A percentile compares a stretch with the other conserved stretches of the same genome.
These are phyloP conservation scores for Bipolaris oryzae DNA, from an alignment of 2,329 filamentous ascomycete species.

Conservation along the genomic window DNA sequence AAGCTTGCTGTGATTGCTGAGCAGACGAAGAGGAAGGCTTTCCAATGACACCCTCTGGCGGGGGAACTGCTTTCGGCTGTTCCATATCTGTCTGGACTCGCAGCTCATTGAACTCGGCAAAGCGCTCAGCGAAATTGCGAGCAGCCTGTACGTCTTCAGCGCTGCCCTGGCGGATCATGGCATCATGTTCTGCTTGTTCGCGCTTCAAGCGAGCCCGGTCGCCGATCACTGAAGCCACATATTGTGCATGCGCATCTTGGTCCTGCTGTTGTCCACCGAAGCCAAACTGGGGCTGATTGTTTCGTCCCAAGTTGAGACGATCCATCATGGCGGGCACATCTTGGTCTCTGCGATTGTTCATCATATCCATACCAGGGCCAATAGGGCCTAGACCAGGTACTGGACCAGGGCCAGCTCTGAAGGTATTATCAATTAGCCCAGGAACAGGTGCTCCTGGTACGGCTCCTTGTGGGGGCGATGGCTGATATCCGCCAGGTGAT, in stretches of 20 bases:
- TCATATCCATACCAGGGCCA: slow-evolving; percentile 52
- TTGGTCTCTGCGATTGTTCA: slow-evolving; percentile 66
- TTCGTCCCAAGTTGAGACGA: slow-evolving; percentile 65
- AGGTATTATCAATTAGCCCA: slow-evolving; percentile 72
- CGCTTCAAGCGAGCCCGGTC: slow-evolving; percentile 65
- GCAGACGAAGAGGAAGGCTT: slow-evolving; percentile 32
- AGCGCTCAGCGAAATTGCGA: slow-evolving; percentile 66
- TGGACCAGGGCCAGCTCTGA: slow-evolving; percentile 45
- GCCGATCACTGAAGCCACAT: slow-evolving; percentile 65
- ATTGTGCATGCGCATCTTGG: slow-evolving; percentile 58
- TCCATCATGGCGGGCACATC: slow-evolving; percentile 70
- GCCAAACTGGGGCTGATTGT: slow-evolving; percentile 57
- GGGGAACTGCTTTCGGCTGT: slow-evolving; percentile 36
- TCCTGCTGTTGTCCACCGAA: slow-evolving; percentile 57
- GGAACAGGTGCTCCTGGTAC: slow-evolving; percentile 56
- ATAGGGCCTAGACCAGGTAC: slow-evolving; percentile 53
- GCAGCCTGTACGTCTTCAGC: slow-evolving; percentile 39
- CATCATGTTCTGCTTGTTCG: slow-evolving; percentile 64
- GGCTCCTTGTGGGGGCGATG: slow-evolving; percentile 61
- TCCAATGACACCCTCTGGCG: slow-evolving; percentile 47
- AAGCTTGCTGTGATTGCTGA: slow-evolving; percentile 31
- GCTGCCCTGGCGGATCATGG: slow-evolving; percentile 39
- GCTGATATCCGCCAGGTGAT: slow-evolving; percentile 76
- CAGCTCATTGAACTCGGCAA: slow-evolving; percentile 82
- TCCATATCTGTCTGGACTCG: slow-evolving; percentile 72